Evolutionary conservation across 2,329 filamentous ascomycete genomes (phyloP).

Genomic region (Epicoccum sorghinum): DNA sequence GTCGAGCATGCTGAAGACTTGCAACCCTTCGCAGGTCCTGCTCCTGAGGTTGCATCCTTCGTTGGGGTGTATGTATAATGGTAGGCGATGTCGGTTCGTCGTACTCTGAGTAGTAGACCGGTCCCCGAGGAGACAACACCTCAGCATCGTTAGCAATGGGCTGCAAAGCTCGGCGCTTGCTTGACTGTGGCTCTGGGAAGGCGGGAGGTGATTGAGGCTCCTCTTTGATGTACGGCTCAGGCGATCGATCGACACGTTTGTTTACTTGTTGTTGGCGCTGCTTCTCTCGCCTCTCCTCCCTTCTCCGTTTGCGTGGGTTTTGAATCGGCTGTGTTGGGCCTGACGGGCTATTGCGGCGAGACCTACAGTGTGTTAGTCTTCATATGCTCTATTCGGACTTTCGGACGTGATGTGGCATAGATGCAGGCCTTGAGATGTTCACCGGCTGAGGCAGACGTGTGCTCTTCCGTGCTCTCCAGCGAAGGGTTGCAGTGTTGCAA

Average conservation of each 20-base stretch:
- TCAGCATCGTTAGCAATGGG: conserved; percentile 47
- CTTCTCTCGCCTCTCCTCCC: conserved; percentile 49
- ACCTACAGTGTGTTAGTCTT: conserved; percentile 13
- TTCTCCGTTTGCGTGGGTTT: conserved; percentile 59
- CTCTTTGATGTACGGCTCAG: conserved; percentile 64
- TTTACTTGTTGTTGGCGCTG: conserved; percentile 46
- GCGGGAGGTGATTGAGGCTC: conserved; percentile 67
- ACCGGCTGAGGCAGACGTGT: too few species aligned
- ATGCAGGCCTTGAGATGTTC: too few species aligned
- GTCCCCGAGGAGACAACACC: conserved; percentile 48
- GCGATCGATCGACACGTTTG: conserved; percentile 41
- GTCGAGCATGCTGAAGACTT: conserved; percentile 55
- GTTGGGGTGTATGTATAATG: conserved; percentile 46
- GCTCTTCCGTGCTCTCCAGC: too few species aligned
- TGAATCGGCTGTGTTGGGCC: conserved; percentile 50
- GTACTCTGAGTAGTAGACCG: conserved; percentile 57
- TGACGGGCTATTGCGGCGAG: conserved; percentile 54
- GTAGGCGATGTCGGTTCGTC: conserved; percentile 49
- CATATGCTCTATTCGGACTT: neutral
- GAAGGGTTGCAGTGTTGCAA: too few species aligned
- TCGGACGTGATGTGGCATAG: too few species aligned
- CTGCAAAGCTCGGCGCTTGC: conserved; percentile 49
- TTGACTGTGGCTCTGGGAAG: conserved; percentile 52
- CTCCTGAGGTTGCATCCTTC: conserved; percentile 50
- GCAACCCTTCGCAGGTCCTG: conserved; percentile 56